These are phyloP conservation scores for Neurospora sp. DNA, from an alignment of 495 filamentous ascomycete genomes.

Conservation along the genomic window DNA sequence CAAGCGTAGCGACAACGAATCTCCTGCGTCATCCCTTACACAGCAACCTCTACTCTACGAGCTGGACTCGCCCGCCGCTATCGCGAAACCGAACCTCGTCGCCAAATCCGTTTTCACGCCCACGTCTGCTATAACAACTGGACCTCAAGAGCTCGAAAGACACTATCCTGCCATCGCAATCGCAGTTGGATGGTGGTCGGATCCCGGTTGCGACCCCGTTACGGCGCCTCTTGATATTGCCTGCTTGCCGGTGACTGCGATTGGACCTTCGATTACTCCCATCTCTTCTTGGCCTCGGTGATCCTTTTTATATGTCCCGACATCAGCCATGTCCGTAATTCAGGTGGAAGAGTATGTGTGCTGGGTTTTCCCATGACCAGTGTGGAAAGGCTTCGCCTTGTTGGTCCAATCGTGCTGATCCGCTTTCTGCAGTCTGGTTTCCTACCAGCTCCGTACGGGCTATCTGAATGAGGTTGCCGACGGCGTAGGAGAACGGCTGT, in stretches of 20 bases:
- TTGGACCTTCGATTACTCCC: not conserved
- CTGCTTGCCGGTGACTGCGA: not conserved
- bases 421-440: slow-evolving; percentile 56
- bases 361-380: not conserved
- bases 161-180: not conserved
- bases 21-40: not conserved
- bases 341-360: slow-evolving; percentile 86
- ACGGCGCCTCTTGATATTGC: not conserved
- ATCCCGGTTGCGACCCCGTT: not conserved
- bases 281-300: not conserved
- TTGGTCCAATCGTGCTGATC: slow-evolving; percentile 1
- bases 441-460: slow-evolving; percentile 85
- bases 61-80: not conserved
- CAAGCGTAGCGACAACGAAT: not conserved
- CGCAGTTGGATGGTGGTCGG: not conserved
- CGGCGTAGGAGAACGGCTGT: slow-evolving; percentile 89
- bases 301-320: not conserved
- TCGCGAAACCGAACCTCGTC: not conserved
- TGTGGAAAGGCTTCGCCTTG: not conserved
- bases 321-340: slow-evolving; percentile 68
- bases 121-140: not conserved
- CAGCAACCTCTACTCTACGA: not conserved
- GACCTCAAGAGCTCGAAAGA: not conserved
- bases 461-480: slow-evolving; percentile 88
- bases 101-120: not conserved